Evolutionary conservation across 2,329 filamentous ascomycete species (phyloP).

Genomic region (Ophiostoma ips): DNA sequence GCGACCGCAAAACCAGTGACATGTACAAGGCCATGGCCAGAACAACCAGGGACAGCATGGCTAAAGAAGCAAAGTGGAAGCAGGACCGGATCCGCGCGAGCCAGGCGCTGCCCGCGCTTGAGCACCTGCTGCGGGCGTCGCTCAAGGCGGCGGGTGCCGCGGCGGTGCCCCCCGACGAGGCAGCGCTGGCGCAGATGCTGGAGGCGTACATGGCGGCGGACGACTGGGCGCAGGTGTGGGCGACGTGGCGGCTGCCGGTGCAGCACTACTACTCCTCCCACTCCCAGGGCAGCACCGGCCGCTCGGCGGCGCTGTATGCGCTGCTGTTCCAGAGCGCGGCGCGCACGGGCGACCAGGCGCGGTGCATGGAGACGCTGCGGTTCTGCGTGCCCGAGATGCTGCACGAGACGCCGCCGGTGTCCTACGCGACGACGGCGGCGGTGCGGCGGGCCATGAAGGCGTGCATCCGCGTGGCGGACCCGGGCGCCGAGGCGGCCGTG

Average conservation of each 20-base stretch:
- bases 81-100: slow-evolving; percentile 20
- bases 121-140: slow-evolving; percentile 30
- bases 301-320: slow-evolving; percentile 40
- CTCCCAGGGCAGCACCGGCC: slow-evolving; percentile 28
- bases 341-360: slow-evolving; percentile 25
- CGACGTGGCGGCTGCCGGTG: slow-evolving; percentile 42
- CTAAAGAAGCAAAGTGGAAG: no score
- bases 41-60: no score
- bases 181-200: slow-evolving; percentile 28
- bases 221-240: slow-evolving; percentile 46
- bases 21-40: no score
- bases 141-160: slow-evolving; percentile 14
- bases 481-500: slow-evolving; percentile 26
- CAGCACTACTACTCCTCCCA: no score
- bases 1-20: no score
- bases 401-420: slow-evolving; percentile 36
- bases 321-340: slow-evolving; percentile 37
- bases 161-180: no score
- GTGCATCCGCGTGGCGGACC: slow-evolving; percentile 43
- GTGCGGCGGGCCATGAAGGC: slow-evolving; percentile 35
- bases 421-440: slow-evolving; percentile 24
- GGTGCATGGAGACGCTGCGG: slow-evolving; percentile 35
- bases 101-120: slow-evolving; percentile 18
- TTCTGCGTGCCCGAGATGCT: slow-evolving; percentile 46
- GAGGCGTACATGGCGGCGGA: slow-evolving; percentile 29